Conservation (phyloP, 345 rosid species). For the Ceriops decandra region DNA sequence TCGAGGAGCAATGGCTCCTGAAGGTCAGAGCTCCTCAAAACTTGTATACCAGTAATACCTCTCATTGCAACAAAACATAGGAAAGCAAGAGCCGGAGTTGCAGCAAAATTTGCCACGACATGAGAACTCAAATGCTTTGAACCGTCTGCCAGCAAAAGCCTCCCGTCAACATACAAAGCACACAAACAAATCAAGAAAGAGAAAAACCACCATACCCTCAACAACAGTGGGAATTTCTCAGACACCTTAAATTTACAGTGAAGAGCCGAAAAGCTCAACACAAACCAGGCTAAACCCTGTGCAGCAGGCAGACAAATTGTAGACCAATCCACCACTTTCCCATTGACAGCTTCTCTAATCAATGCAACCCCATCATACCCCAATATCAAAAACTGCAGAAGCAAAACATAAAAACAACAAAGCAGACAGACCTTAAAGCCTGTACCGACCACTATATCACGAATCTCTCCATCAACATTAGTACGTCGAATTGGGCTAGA, state of each 20-base stretch:
- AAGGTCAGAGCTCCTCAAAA: constrained; percentile 58
- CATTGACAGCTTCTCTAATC: constrained; percentile 47
- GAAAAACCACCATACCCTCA: constrained; percentile 86
- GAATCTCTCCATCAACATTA: constrained; percentile 44
- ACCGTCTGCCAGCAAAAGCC: constrained; percentile 47
- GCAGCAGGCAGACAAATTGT: constrained; percentile 55
- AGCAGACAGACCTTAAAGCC: constrained; percentile 59
- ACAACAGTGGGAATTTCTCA: constrained; percentile 67
- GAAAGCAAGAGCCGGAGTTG: constrained; percentile 82
- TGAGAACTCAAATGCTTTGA: constrained; percentile 56
- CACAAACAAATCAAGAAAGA: constrained; percentile 68
- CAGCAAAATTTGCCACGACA: constrained; percentile 66
- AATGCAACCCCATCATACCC: constrained; percentile 69
- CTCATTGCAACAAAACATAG: constrained; percentile 70
- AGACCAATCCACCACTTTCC: constrained; percentile 54
- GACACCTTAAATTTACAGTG: constrained; percentile 71
- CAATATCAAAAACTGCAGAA: constrained; percentile 61
- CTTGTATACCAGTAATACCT: constrained; percentile 71
- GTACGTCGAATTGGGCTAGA: constrained; percentile 43
- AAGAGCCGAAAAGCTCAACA: constrained; percentile 67
- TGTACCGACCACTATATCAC: constrained; percentile 43
- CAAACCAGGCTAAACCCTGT: constrained; percentile 78
- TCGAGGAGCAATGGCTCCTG: constrained; percentile 85
- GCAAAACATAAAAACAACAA: constrained; percentile 73
- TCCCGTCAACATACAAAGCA: constrained; percentile 71